A percentile compares a stretch with the other conserved stretches of the same genome.
phyloP scores from a whole-genome alignment of 345 rosid species.

The Viola odorata region DNA sequence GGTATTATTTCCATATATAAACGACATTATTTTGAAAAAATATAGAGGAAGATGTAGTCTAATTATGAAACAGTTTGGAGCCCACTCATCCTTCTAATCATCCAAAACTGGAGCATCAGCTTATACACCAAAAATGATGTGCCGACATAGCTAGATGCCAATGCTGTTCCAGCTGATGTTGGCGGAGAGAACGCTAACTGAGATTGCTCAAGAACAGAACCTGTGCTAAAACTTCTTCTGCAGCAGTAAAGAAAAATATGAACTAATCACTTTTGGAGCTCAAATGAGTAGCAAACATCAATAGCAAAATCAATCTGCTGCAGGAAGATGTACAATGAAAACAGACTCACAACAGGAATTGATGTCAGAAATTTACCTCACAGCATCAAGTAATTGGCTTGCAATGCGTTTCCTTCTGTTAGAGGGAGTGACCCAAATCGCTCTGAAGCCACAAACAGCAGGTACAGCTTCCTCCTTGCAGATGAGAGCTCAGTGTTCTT shows the following conservation, averaged over 20 bases:
- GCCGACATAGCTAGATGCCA: constrained; percentile 52
- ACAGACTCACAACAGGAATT: background rate
- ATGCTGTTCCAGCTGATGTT: constrained; percentile 55
- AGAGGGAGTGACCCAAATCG: constrained; percentile 79
- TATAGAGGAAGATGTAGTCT: too few relatives aligned
- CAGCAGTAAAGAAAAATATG: constrained; percentile 1
- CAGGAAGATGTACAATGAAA: background rate
- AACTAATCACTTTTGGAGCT: background rate
- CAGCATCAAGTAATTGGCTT: constrained; percentile 58
- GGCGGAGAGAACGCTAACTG: constrained; percentile 79
- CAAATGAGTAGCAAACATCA: background rate
- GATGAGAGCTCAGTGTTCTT: constrained; percentile 33
- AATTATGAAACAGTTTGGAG: too few relatives aligned
- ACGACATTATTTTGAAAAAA: too few relatives aligned
- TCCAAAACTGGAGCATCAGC: too few relatives aligned
- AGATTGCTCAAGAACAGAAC: constrained; percentile 37
- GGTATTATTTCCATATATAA: too few relatives aligned
- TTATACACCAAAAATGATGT: constrained; percentile 56
- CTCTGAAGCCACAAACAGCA: constrained; percentile 76
- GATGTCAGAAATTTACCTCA: constrained; percentile 38
- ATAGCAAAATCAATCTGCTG: background rate
- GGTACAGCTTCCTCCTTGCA: constrained; percentile 52
- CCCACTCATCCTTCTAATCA: too few relatives aligned
- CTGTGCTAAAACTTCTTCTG: constrained; percentile 64
- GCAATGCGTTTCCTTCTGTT: constrained; percentile 79